Base-by-base conservation (phyloP, 148 eudicot genomes). In the Oxyria digyna region DNA sequence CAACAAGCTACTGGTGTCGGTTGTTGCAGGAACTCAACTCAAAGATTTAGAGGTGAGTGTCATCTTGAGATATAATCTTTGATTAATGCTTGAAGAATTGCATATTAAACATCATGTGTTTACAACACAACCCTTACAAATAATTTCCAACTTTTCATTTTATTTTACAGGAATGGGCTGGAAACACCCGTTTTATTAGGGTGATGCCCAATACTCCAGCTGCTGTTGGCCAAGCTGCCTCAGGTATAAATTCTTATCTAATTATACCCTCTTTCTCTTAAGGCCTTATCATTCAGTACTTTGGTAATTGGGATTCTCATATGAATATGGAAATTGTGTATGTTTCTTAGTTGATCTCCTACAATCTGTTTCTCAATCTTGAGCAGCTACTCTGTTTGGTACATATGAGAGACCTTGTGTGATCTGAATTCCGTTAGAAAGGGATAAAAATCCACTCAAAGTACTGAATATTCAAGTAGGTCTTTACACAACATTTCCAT, bases 161-260 rank as follows among this genome's bases (percentile, higher is more conserved):
- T n/a, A n/a, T n/a, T n/a, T n/a, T n/a, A 11, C 68, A 94, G 99
- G 97, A 91, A 48, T 94, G 99, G 99, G 85, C 97, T 3, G 91
- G 96, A 48, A 85, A 83, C 20, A 73, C 80, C 74, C 91, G 99
- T 67, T 88, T 94, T 75, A 80, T 87, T 42, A 84, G 97, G 75
- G 99, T 94, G 41, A 94, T 94, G 89, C 93, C 99, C 50, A 94
- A 91, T 70, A 94, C 99, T 59, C 99, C 97, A 63, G 90, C 99
- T 76, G 96, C 97, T 68, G 91, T 94, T 72, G 96, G 97, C 33
- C 67, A 81, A 75, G 99, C 96, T 15, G 89, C 97, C 48, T 87
- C 97, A 63, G 98, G 98, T 94, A 81, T 35, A 10, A 50, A 50
- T 23, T 50, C 27, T 50, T 50, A 50, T 50, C 26, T 20, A 2